Percentiles rank a stretch among this genome's conserved stretches.
phyloP scores from a whole-genome alignment of 2,329 filamentous ascomycete species.

The Paracorniculantispora psalliotae region DNA sequence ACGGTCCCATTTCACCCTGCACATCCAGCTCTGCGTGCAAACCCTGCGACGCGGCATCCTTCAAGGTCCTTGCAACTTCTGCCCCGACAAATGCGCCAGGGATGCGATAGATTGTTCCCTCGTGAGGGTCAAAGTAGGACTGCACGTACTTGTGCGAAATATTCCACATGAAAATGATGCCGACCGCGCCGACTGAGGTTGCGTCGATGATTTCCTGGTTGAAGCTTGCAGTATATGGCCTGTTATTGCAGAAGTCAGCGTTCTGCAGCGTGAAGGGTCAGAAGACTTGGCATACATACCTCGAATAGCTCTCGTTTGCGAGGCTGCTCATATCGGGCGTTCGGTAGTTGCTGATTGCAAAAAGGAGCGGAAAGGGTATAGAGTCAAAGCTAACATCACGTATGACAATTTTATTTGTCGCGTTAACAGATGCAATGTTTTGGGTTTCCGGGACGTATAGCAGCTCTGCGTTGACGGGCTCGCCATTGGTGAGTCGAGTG shows the following conservation, averaged over 20 bases:
- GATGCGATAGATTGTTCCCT: neutral
- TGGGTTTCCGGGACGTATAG: neutral
- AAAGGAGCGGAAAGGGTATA: neutral
- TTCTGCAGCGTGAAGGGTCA: neutral
- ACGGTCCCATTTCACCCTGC: neutral
- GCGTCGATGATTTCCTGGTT: neutral
- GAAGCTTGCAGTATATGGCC: neutral
- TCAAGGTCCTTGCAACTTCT: neutral
- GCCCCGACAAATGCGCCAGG: neutral
- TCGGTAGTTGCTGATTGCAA: neutral
- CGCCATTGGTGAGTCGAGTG: neutral
- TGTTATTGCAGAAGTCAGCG: neutral
- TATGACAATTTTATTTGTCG: neutral
- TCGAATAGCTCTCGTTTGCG: neutral
- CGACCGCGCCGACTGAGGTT: neutral
- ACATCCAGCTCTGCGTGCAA: neutral
- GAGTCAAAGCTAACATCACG: neutral
- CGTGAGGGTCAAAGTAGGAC: neutral
- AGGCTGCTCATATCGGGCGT: neutral
- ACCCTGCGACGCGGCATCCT: neutral
- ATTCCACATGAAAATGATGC: neutral
- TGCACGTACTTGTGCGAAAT: neutral
- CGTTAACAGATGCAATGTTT: neutral
- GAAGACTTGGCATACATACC: neutral
- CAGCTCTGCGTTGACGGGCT: neutral